Conservation (phyloP, 2,329 filamentous ascomycete species). For the Apiospora malaysiana region DNA sequence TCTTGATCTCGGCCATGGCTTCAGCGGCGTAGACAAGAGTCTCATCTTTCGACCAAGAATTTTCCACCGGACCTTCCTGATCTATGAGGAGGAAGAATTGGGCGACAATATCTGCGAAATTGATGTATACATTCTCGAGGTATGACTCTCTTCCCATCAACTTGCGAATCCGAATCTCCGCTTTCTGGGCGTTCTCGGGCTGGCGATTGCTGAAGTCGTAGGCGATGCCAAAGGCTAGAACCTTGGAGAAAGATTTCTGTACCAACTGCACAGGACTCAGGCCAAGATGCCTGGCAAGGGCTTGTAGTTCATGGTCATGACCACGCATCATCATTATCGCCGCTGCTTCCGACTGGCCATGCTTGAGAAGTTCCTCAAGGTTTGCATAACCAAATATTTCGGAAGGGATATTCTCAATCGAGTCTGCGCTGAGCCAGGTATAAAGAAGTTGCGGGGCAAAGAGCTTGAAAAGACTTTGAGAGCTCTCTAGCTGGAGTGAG, state of each 20-base stretch:
- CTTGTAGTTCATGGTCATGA: constrained; percentile 66
- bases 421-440: constrained; percentile 79
- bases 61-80: constrained; percentile 77
- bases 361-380: constrained; percentile 70
- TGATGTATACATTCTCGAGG: constrained; percentile 64
- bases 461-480: constrained; percentile 76
- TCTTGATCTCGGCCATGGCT: constrained; percentile 72
- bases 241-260: constrained; percentile 73
- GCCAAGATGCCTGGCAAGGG: constrained; percentile 64
- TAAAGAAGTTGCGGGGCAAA: constrained; percentile 91
- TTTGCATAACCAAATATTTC: constrained; percentile 80
- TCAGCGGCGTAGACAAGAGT: constrained; percentile 65
- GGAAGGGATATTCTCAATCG: constrained; percentile 77
- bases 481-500: constrained; percentile 67
- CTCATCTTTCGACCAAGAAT: constrained; percentile 64
- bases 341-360: constrained; percentile 77
- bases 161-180: constrained; percentile 71
- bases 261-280: constrained; percentile 64
- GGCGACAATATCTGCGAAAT: constrained; percentile 79
- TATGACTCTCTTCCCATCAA: constrained; percentile 72
- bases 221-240: constrained; percentile 83
- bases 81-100: constrained; percentile 79
- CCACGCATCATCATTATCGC: constrained; percentile 84
- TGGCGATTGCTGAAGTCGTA: constrained; percentile 66
- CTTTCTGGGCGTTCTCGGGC: constrained; percentile 53